Percentiles rank a stretch among this genome's conserved stretches.
Conservation (phyloP, 2,329 filamentous ascomycete species). For the Xylaria sp. region DNA sequence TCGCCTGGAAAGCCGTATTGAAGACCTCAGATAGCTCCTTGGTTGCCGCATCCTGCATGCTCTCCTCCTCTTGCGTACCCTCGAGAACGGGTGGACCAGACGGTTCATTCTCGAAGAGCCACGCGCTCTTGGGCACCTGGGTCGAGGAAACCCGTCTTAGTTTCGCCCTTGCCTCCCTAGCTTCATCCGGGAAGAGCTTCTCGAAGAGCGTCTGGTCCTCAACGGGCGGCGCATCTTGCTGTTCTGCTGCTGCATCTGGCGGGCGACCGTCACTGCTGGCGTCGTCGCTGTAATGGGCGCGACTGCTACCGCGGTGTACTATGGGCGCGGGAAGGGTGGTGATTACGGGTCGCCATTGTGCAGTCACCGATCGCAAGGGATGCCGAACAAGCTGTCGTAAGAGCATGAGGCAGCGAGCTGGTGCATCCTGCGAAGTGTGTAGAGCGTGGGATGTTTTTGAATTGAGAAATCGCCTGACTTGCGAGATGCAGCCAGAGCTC, state of each 20-base stretch:
- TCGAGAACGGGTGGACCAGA: constrained; percentile 6
- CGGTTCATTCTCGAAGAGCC: constrained; percentile 20
- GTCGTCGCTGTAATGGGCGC: neutral
- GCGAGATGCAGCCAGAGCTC: neutral
- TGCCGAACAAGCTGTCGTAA: constrained; percentile 32
- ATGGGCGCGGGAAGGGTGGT: constrained; percentile 11
- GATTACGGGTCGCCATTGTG: constrained; percentile 27
- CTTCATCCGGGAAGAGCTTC: constrained; percentile 52
- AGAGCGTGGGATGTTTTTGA: constrained; percentile 13
- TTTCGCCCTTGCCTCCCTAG: constrained; percentile 22
- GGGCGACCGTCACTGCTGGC: neutral
- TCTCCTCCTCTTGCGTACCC: constrained; percentile 2
- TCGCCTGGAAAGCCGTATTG: constrained; percentile 16
- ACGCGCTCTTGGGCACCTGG: constrained; percentile 11
- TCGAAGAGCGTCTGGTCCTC: constrained; percentile 35
- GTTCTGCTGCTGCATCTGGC: neutral
- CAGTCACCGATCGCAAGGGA: constrained; percentile 30
- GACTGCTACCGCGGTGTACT: constrained; percentile 19
- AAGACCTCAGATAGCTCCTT: neutral
- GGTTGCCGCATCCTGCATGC: neutral
- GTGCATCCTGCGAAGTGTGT: constrained; percentile 27
- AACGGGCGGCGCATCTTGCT: neutral
- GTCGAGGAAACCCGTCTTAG: neutral
- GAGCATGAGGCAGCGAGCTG: constrained; percentile 31
- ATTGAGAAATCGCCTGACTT: constrained; percentile 3